phyloP scores from a whole-genome alignment of 345 rosid species.

The Camelina hispida region DNA sequence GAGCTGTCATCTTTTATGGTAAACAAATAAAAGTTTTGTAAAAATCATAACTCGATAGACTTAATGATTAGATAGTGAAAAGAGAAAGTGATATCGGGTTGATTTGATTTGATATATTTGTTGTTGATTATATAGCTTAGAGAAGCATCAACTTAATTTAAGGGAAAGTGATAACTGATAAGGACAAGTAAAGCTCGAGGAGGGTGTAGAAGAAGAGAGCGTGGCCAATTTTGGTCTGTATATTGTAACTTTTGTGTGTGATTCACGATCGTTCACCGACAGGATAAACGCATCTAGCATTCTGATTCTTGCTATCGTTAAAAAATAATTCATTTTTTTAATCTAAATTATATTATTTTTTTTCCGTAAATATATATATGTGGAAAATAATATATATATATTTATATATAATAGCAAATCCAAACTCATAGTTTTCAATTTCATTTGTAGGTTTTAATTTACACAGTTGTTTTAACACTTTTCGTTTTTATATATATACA shows the following conservation, averaged over 20 bases:
- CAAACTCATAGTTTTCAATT: no score
- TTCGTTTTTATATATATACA: no score
- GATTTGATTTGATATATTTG: conserved; percentile 19
- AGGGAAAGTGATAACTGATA: conserved; percentile 16
- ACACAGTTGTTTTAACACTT: no score
- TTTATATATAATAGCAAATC: no score
- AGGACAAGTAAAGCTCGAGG: conserved; percentile 18
- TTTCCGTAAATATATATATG: no score
- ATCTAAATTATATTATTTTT: no score
- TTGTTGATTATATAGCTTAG: neutral
- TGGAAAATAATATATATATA: no score
- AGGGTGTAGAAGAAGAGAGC: neutral
- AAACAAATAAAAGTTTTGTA: no score
- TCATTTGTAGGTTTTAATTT: no score
- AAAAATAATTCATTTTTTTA: no score
- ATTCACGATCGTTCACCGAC: conserved; percentile 20
- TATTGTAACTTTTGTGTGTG: conserved; percentile 23
- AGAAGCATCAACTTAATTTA: conserved; percentile 1
- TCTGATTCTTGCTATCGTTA: neutral
- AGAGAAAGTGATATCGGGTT: conserved; percentile 15
- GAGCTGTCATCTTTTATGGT: neutral
- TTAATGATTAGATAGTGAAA: conserved; percentile 3
- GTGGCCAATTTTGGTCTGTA: conserved; percentile 19
- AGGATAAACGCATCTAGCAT: conserved; percentile 23
- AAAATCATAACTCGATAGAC: neutral